phyloP scores from a whole-genome alignment of 1,284 basidiomycete genomes.

The Ganoderma sp. region DNA sequence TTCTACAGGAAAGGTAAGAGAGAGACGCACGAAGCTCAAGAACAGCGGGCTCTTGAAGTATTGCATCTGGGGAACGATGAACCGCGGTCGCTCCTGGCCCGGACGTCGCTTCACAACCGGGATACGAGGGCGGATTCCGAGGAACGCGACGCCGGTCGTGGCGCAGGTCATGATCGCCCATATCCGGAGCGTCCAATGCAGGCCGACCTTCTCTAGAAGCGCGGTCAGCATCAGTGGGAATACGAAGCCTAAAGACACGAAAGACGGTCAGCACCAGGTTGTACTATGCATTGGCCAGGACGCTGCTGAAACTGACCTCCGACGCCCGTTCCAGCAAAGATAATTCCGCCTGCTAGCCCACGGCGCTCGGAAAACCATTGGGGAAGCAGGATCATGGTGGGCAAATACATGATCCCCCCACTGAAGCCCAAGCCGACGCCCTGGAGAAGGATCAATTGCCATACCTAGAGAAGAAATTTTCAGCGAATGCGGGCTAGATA shows the following conservation, averaged over 20 bases:
- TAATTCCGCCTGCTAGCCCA: conserved; percentile 38
- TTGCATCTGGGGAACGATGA: conserved; percentile 35
- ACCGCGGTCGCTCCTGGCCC: conserved; percentile 30
- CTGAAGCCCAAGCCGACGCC: conserved; percentile 37
- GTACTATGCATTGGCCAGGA: background rate
- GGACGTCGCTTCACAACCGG: conserved; percentile 32
- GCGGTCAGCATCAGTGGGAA: conserved; percentile 39
- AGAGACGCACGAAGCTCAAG: conserved; percentile 34
- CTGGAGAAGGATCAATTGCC: conserved; percentile 39
- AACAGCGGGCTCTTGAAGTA: conserved; percentile 38
- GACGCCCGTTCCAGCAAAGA: conserved; percentile 39
- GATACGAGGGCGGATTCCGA: conserved; percentile 36
- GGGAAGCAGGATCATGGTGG: conserved; percentile 34
- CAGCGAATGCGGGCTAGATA: background rate
- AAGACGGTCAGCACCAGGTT: background rate
- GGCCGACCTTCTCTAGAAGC: conserved; percentile 34
- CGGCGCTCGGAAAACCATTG: conserved; percentile 36
- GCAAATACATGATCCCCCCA: conserved; percentile 36
- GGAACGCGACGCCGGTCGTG: conserved; percentile 33
- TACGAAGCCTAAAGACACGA: conserved; percentile 30
- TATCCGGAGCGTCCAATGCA: conserved; percentile 39
- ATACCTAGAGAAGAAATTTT: conserved; percentile 27
- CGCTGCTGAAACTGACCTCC: conserved; percentile 29
- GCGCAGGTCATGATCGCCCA: conserved; percentile 35
- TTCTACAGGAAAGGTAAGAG: background rate